phyloP scores from a whole-genome alignment of 768 basidiomycete genomes.

The Boletus fagicola region DNA sequence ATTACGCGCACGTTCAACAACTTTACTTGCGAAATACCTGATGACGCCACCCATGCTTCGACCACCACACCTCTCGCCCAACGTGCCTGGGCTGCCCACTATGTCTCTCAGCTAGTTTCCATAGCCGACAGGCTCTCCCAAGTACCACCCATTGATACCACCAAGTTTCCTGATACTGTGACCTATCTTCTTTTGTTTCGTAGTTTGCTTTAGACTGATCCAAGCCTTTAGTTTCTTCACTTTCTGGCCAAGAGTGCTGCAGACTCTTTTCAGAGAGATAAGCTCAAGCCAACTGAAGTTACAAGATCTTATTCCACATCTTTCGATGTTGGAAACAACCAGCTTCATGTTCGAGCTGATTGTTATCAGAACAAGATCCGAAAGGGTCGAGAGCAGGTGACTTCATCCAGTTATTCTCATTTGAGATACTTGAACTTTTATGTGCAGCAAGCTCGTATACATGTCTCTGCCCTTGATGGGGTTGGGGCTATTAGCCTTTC shows the following conservation, averaged over 20 bases:
- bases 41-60: background rate
- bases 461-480: slow-evolving; percentile 20
- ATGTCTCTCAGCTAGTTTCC: slow-evolving; percentile 22
- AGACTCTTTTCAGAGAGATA: slow-evolving; percentile 27
- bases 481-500: slow-evolving; percentile 25
- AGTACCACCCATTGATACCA: slow-evolving; percentile 29
- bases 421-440: background rate
- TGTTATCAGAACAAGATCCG: slow-evolving; percentile 34
- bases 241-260: slow-evolving; percentile 29
- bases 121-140: slow-evolving; percentile 24
- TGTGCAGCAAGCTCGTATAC: slow-evolving; percentile 19
- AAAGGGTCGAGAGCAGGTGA: slow-evolving; percentile 39
- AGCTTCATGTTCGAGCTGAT: slow-evolving; percentile 19
- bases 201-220: background rate
- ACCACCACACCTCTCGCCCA: slow-evolving; percentile 24
- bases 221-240: slow-evolving; percentile 18
- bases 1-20: slow-evolving; percentile 15
- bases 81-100: slow-evolving; percentile 34
- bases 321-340: slow-evolving; percentile 10
- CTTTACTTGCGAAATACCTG: slow-evolving; percentile 1
- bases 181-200: background rate
- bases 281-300: slow-evolving; percentile 27
- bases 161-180: slow-evolving; percentile 24
- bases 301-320: slow-evolving; percentile 22
- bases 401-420: slow-evolving; percentile 1